These are phyloP conservation scores for Mycothermus thermophilus DNA, from an alignment of 495 filamentous ascomycete species.

Conservation along the genomic window DNA sequence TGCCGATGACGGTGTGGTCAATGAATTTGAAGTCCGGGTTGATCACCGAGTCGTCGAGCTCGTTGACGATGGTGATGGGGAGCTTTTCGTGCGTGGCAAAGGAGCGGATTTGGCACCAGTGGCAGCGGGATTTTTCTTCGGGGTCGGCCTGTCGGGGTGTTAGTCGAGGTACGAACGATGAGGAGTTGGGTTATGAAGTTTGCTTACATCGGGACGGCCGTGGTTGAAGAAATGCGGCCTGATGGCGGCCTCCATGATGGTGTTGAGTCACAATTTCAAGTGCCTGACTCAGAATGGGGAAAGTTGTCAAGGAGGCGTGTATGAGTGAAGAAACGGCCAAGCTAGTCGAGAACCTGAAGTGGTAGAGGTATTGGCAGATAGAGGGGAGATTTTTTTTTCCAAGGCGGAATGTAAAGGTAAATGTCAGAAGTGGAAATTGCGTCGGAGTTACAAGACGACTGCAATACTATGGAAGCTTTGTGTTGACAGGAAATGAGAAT, in stretches of 20 bases:
- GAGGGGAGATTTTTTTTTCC: too few species aligned
- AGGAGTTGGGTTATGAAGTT: neutral
- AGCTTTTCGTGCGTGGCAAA: slow-evolving; percentile 25
- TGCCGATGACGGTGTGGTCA: slow-evolving; percentile 28
- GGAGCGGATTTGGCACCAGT: slow-evolving; percentile 38
- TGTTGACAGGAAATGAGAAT: too few species aligned
- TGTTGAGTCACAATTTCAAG: too few species aligned
- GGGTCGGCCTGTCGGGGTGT: slow-evolving; percentile 9
- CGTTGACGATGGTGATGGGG: slow-evolving; percentile 38
- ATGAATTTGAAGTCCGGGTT: slow-evolving; percentile 42
- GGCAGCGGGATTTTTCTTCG: slow-evolving; percentile 25
- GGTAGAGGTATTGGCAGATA: too few species aligned
- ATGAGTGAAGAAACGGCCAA: too few species aligned
- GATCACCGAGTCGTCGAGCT: slow-evolving; percentile 23
- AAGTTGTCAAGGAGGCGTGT: too few species aligned
- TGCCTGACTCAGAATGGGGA: too few species aligned
- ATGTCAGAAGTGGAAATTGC: too few species aligned
- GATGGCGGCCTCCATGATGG: slow-evolving; percentile 30
- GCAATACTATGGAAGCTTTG: too few species aligned
- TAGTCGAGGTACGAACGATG: neutral
- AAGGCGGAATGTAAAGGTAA: too few species aligned
- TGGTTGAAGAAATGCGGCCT: slow-evolving; percentile 30
- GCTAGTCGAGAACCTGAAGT: too few species aligned
- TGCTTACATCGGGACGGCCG: slow-evolving; percentile 20
- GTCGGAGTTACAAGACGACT: too few species aligned